Evolutionary conservation across 306 rosid genomes (phyloP), one percentile per base, ranked within the genome.

Genomic region (Mucuna pruriens): DNA sequence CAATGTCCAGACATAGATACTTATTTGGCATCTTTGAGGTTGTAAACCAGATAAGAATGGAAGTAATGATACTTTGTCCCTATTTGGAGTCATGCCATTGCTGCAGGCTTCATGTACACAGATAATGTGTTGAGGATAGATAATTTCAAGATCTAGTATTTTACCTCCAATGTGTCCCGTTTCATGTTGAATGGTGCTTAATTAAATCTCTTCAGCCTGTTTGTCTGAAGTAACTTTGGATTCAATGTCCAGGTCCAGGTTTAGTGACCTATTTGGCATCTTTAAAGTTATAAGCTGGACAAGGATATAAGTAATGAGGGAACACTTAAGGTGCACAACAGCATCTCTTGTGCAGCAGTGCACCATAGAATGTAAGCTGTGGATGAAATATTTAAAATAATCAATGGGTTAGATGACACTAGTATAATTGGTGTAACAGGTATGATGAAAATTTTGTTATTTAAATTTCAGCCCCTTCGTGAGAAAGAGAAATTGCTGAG

Each of bases 71-170:
- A 20, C 31, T 67, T 39, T n/a, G 9, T 67, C 5, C 9, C 52
- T 39, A 9, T 67, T 38, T 39, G 49, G 11, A 39, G 52, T 40
- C 34, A 10, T 10, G 1, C 17, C 52, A 36, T 67, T 20, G 31
- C 39, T 20, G 17, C 33, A 19, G 16, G 11, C 49, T 40, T 19
- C 33, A 19, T 9, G 2, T 11, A 38, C 51, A 20, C 10, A 9
- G 67, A 7, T 39, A 26, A 61, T 10, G 19, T 25, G 39, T 60
- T 26, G 66, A 60, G 19, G 19, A 64, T n/a, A 7, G 25, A 17
- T 77, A 38, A 19, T 22, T 38, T 61, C 23, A 83, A 10, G 82
- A 69, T 69, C 13, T 17, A 39, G 62, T 17, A 75, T 36, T 66
- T 44, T 57, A 33, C 19, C 31, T 78, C 71, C 20, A 16, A 40